Percentiles rank a stretch among this genome's conserved stretches.
Conservation (phyloP, 2,329 filamentous ascomycete genomes). For the Tolypocladium ovalisporum region DNA sequence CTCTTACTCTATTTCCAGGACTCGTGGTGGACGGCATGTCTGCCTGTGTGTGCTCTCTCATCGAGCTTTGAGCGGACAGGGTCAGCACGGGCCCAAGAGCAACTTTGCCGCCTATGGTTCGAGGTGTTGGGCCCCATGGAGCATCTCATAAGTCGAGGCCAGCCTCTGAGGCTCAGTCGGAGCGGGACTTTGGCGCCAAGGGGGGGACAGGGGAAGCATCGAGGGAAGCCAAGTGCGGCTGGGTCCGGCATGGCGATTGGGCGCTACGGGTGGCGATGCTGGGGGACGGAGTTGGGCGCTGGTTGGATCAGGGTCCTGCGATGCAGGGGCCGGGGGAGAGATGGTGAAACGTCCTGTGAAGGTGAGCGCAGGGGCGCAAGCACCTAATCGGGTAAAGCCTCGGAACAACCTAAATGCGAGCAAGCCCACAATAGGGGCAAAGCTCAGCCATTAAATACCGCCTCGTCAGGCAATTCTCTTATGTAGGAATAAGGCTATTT, state of each 20-base stretch:
- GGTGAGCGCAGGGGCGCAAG: too few species aligned
- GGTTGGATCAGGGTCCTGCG: not conserved
- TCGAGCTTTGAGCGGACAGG: not conserved
- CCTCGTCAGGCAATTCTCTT: too few species aligned
- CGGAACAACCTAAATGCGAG: too few species aligned
- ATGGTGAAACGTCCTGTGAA: constrained; percentile 2
- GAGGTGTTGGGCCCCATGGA: not conserved
- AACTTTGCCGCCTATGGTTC: too few species aligned
- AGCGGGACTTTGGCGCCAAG: not conserved
- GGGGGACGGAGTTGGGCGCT: not conserved
- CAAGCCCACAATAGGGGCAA: too few species aligned
- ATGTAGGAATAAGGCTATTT: too few species aligned
- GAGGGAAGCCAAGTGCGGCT: not conserved
- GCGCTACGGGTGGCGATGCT: not conserved
- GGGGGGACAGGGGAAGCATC: not conserved
- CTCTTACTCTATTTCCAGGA: not conserved
- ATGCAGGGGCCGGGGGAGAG: not conserved
- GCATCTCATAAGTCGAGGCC: not conserved
- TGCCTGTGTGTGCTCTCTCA: not conserved
- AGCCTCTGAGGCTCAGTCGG: not conserved
- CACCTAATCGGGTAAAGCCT: too few species aligned
- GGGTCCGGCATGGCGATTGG: not conserved
- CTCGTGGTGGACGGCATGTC: not conserved
- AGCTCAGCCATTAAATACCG: too few species aligned
- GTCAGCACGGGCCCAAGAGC: not conserved